Percentiles rank a stretch among this genome's conserved stretches.
Evolutionary conservation across 345 rosid genomes (phyloP).

Genomic region (Lagerstroemia speciosa): DNA sequence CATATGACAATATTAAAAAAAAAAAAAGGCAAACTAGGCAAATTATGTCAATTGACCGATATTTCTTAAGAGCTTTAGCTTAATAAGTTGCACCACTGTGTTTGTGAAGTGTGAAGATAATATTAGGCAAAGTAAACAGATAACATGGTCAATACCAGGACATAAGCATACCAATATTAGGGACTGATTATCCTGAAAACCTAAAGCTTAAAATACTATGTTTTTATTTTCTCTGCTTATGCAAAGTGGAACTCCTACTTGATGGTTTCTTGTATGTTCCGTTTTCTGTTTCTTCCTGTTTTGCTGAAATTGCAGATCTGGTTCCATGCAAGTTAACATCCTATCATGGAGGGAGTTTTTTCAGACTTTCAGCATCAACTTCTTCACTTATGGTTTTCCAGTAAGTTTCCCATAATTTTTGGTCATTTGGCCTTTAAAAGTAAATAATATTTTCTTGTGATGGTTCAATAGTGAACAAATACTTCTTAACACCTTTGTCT

Average conservation of each 20-base stretch:
- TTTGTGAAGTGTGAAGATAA: neutral
- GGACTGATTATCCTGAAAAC: neutral
- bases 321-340: conserved; percentile 22
- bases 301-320: conserved; percentile 22
- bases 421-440: neutral
- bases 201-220: neutral
- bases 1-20: neutral
- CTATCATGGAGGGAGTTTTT: conserved; percentile 29
- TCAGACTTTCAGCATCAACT: conserved; percentile 37
- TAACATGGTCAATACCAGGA: neutral
- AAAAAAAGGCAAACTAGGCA: neutral
- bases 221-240: neutral
- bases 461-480: neutral
- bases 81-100: neutral
- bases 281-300: neutral
- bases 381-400: conserved; percentile 43
- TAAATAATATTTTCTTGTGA: neutral
- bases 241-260: neutral
- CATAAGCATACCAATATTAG: neutral
- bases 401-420: conserved; percentile 15
- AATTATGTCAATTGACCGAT: neutral
- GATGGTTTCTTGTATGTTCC: neutral
- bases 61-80: neutral
- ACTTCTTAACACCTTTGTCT: neutral
- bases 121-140: neutral